A percentile compares a stretch with the other conserved stretches of the same genome.
Conservation (phyloP, 352 stramenopile genomes). For the Globisporangium emineosum region DNA sequence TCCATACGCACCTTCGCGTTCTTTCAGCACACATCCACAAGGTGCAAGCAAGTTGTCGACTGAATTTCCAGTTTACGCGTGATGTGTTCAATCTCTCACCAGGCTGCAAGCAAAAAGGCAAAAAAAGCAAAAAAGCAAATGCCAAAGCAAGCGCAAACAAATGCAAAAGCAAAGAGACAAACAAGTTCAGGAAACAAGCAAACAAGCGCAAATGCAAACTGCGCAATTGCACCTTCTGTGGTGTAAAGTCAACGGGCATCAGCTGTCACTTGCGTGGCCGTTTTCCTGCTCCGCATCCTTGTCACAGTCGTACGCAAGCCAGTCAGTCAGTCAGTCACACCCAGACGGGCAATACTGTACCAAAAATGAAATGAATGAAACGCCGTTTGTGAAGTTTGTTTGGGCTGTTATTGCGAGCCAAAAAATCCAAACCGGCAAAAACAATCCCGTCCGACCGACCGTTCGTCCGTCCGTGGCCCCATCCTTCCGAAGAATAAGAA, state of each 20-base stretch:
- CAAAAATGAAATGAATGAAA: not conserved
- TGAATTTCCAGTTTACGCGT: not conserved
- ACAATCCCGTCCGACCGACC: too few relatives aligned
- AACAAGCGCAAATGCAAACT: too few relatives aligned
- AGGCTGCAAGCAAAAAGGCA: not conserved
- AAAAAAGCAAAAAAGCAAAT: not conserved
- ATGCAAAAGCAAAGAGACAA: not conserved
- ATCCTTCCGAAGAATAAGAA: conserved; percentile 2
- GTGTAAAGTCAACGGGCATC: not conserved
- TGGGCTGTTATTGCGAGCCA: not conserved
- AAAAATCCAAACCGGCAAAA: not conserved
- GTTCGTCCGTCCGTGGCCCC: not conserved
- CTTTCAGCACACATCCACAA: not conserved
- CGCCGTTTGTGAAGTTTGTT: not conserved
- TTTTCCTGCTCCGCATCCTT: not conserved
- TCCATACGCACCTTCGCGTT: not conserved
- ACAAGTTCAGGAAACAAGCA: not conserved
- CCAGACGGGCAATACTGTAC: too few relatives aligned
- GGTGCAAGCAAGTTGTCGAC: too few relatives aligned
- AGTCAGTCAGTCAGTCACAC: too few relatives aligned
- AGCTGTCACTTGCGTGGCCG: not conserved
- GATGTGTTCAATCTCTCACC: not conserved
- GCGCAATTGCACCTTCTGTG: not conserved
- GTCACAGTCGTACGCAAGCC: not conserved
- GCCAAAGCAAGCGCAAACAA: not conserved